Evolutionary conservation across 2,329 filamentous ascomycete species (phyloP), one percentile per base, ranked within the genome.

Genomic region (Cordyceps cicadae): DNA sequence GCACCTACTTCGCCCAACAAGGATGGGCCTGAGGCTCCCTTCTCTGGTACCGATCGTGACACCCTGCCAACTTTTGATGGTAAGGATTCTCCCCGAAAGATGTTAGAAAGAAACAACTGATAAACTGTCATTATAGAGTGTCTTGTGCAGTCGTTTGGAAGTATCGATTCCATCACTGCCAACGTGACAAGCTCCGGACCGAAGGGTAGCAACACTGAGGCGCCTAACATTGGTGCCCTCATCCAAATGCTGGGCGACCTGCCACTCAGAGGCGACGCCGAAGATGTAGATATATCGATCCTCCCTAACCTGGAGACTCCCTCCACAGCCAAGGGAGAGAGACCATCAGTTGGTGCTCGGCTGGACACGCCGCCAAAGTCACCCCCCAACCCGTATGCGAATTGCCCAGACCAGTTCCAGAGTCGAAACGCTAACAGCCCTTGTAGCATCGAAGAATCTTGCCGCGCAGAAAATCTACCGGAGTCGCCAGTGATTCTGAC

Each of bases 311-410:
- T 39, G 12, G 46, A 34, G 17, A 21, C 19, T 19, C 6, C 26
- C 2, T 11, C 7, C 15, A 52, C 41, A 3, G 3, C 41, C 12
- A 37, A 43, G 15, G 39, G 15, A 24, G 59, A 46, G 17, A 26
- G 12, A 15, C 4, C 54, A 46, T 52, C 37, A 11, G 26, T 57
- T 24, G 70, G 70, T 59, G 64, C 65, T 11, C 66, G 68, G 21
- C 69, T 68, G 2, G 65, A 65, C 9, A 68, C 70, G 19, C 68
- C 70, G 43, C 67, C 69, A 15, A 68, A 69, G 17, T 65, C 71
- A 6, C 69, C 70, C 5, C 67, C 68, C 12, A 65, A 64, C 54
- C 62, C 51, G 74, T 75, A 67, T 66, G 70, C 56, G 5, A 37
- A 48, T 7, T 24, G 19, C 11, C 48, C 37, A 43, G 39, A 29